Conservation (phyloP, 768 basidiomycete species). For the Auricularia auricula-judae region DNA sequence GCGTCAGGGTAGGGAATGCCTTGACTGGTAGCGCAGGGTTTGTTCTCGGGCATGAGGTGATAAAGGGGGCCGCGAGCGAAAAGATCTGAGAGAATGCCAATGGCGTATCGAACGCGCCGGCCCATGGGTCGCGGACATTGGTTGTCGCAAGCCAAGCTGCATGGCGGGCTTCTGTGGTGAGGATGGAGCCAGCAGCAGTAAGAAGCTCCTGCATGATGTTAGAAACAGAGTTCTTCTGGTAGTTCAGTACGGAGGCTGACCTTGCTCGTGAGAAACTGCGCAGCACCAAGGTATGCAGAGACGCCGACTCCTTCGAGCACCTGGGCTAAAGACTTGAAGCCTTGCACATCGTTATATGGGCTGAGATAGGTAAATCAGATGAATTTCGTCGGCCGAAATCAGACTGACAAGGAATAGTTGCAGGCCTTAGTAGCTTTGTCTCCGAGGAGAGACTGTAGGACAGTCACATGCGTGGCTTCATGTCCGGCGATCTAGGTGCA, state of each 20-base stretch:
- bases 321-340: slow-evolving; percentile 40
- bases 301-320: slow-evolving; percentile 44
- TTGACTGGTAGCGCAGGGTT: slow-evolving; percentile 39
- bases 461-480: slow-evolving; percentile 43
- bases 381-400: neutral
- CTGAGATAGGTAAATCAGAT: slow-evolving; percentile 12
- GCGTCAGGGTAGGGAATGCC: slow-evolving; percentile 38
- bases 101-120: slow-evolving; percentile 43
- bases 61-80: slow-evolving; percentile 33
- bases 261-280: slow-evolving; percentile 29
- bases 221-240: no score
- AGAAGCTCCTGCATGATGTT: slow-evolving; percentile 24
- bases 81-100: slow-evolving; percentile 22
- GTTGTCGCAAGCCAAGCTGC: slow-evolving; percentile 49
- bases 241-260: no score
- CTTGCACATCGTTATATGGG: slow-evolving; percentile 32
- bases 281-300: slow-evolving; percentile 48
- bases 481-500: slow-evolving; percentile 37
- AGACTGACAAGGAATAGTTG: slow-evolving; percentile 46
- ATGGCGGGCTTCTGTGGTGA: slow-evolving; percentile 52
- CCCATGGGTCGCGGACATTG: slow-evolving; percentile 40
- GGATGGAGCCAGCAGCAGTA: slow-evolving; percentile 45
- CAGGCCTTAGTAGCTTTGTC: slow-evolving; percentile 39
- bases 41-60: slow-evolving; percentile 38
- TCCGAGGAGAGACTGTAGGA: slow-evolving; percentile 36